Conservation (phyloP, 1,284 basidiomycete genomes). For the Marasmius tenuissimus region DNA sequence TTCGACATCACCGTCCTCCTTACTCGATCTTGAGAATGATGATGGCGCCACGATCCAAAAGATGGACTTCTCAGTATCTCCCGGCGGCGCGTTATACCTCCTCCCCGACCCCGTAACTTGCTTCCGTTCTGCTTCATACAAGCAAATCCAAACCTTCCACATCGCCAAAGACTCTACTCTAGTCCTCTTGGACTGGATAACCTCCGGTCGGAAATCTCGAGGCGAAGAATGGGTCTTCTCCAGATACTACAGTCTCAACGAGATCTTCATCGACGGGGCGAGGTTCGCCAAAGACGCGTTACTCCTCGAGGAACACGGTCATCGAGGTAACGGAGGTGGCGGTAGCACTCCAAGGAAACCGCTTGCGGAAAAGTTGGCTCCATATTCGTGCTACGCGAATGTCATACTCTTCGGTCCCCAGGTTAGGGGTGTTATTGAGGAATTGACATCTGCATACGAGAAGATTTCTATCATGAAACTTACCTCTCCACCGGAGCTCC, state of each 20-base stretch:
- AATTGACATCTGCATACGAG: conserved; percentile 51
- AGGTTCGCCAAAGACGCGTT: conserved; percentile 75
- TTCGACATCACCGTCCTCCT: conserved; percentile 1
- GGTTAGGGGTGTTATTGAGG: conserved; percentile 41
- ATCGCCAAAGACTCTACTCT: conserved; percentile 62
- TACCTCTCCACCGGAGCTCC: conserved; percentile 48
- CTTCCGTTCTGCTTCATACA: conserved; percentile 81
- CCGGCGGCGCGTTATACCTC: conserved; percentile 64
- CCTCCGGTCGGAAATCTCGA: conserved; percentile 75
- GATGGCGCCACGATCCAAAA: conserved; percentile 44
- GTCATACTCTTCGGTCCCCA: conserved; percentile 73
- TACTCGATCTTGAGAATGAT: conserved; percentile 22
- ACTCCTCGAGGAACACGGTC: conserved; percentile 59
- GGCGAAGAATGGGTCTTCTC: conserved; percentile 92
- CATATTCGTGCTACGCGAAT: conserved; percentile 86
- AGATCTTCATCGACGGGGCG: conserved; percentile 67
- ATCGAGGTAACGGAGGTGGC: conserved; percentile 7
- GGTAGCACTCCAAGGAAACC: conserved; percentile 36
- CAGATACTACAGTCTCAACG: conserved; percentile 84
- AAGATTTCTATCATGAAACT: conserved; percentile 63
- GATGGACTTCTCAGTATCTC: conserved; percentile 54
- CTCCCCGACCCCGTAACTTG: conserved; percentile 94
- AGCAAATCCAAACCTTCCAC: conserved; percentile 75
- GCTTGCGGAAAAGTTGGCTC: conserved; percentile 63
- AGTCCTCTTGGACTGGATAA: conserved; percentile 88